Conservation (phyloP, 2,329 filamentous ascomycete species). For the Fusarium sp. region DNA sequence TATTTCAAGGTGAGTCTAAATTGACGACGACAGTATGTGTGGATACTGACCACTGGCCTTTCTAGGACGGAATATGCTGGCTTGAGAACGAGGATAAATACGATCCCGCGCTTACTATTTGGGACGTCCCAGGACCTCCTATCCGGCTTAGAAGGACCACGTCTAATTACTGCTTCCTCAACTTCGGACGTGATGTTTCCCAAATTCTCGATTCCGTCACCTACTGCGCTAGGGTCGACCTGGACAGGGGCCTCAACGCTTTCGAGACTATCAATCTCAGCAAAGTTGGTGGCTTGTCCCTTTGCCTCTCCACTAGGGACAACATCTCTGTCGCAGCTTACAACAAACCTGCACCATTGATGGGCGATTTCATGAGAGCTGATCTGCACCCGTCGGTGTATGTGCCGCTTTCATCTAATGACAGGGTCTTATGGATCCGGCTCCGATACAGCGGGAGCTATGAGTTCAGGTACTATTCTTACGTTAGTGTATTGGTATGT, state of each 20-base stretch:
- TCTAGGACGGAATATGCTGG: background rate
- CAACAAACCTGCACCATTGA: background rate
- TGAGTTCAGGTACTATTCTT: too few relatives aligned
- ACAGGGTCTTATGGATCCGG: background rate
- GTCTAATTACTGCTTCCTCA: too few relatives aligned
- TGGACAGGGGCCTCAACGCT: background rate
- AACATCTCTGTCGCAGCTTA: background rate
- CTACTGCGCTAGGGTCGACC: too few relatives aligned
- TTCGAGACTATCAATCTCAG: background rate
- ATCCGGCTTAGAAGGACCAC: background rate
- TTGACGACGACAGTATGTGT: too few relatives aligned
- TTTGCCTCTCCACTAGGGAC: accelerated
- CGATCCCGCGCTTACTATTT: background rate
- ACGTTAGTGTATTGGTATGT: background rate
- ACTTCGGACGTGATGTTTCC: too few relatives aligned
- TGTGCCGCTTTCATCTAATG: background rate
- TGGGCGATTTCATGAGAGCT: too few relatives aligned
- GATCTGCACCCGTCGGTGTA: background rate
- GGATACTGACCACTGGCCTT: background rate
- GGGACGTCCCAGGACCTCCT: background rate
- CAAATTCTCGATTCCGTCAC: too few relatives aligned
- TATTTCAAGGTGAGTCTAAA: background rate
- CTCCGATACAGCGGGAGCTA: background rate
- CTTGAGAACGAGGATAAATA: background rate
- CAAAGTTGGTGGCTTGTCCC: background rate